Evolutionary conservation across 805 yeast species (phyloP).

Genomic region (Limtongia smithiae): DNA sequence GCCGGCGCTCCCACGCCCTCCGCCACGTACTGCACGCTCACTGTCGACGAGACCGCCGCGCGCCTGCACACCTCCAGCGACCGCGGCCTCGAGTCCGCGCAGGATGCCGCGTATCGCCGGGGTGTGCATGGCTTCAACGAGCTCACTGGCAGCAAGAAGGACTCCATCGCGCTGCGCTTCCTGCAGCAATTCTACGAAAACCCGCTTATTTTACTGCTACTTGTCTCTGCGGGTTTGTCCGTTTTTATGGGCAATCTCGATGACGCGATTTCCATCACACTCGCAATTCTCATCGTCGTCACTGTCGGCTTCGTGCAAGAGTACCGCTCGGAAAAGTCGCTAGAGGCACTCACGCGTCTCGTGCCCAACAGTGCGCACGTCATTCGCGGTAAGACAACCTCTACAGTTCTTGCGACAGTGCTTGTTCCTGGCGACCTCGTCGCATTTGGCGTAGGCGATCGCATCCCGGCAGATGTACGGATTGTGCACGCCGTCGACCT

Average conservation of each 20-base stretch:
- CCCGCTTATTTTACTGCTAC: slow-evolving; percentile 80
- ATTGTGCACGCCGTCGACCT: slow-evolving; percentile 74
- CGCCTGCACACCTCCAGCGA: slow-evolving; percentile 59
- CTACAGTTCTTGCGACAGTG: slow-evolving; percentile 73
- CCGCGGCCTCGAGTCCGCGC: slow-evolving; percentile 62
- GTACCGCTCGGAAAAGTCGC: slow-evolving; percentile 88
- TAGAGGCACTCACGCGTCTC: slow-evolving; percentile 85
- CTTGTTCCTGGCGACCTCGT: slow-evolving; percentile 97
- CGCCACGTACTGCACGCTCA: slow-evolving; percentile 54
- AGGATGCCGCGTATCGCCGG: slow-evolving; percentile 70
- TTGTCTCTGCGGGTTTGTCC: slow-evolving; percentile 84
- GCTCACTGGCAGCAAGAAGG: slow-evolving; percentile 68
- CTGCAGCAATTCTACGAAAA: slow-evolving; percentile 79
- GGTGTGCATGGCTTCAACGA: slow-evolving; percentile 79
- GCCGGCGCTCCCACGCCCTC: slow-evolving; percentile 48
- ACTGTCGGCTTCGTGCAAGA: slow-evolving; percentile 98
- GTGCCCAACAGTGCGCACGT: slow-evolving; percentile 97
- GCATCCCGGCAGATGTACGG: slow-evolving; percentile 94
- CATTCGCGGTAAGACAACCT: slow-evolving; percentile 65
- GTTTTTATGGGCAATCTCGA: slow-evolving; percentile 94
- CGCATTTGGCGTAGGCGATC: slow-evolving; percentile 84
- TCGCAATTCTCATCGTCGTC: slow-evolving; percentile 90
- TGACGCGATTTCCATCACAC: slow-evolving; percentile 89
- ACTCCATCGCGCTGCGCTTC: slow-evolving; percentile 62
- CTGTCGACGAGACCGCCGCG: slow-evolving; percentile 61